These are phyloP conservation scores for Colletotrichum filicis DNA, from an alignment of 2,329 filamentous ascomycete genomes.

Conservation along the genomic window DNA sequence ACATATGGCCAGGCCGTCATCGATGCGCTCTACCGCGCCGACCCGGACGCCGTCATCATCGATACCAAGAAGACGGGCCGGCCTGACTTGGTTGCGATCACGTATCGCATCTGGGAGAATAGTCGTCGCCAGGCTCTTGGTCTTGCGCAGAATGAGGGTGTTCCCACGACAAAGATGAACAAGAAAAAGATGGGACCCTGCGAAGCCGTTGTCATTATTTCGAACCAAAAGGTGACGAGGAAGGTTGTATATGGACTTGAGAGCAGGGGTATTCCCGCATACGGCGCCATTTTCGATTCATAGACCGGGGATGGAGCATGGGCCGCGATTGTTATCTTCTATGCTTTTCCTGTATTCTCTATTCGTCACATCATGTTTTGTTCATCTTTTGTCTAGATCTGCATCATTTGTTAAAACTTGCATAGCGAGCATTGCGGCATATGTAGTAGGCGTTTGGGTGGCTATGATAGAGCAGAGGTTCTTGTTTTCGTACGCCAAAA, in stretches of 20 bases:
- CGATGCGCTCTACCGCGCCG: slow-evolving; percentile 64
- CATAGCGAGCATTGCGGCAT: not conserved
- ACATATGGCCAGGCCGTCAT: slow-evolving; percentile 72
- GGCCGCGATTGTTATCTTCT: not conserved
- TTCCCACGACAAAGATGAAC: not conserved
- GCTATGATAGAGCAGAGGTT: not conserved
- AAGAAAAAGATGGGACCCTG: slow-evolving; percentile 54
- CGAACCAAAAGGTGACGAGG: slow-evolving; percentile 74
- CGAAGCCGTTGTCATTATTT: slow-evolving; percentile 80
- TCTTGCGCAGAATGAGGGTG: slow-evolving; percentile 1
- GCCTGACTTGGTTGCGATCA: slow-evolving; percentile 60
- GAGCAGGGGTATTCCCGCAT: slow-evolving; percentile 72
- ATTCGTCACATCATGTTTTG: not conserved
- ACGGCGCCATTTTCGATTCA: slow-evolving; percentile 79
- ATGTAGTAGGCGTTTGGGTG: not conserved
- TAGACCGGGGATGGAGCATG: slow-evolving; percentile 29
- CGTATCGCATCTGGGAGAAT: slow-evolving; percentile 40
- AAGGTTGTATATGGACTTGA: slow-evolving; percentile 78
- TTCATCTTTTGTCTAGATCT: not conserved
- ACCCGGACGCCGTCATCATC: slow-evolving; percentile 73
- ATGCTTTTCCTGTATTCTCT: not conserved
- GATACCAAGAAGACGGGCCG: slow-evolving; percentile 71
- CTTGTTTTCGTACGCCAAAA: not conserved
- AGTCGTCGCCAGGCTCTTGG: slow-evolving; percentile 33
- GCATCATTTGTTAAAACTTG: not conserved